Base-by-base conservation (phyloP, 768 basidiomycete species). In the Phylloporus scabripes region DNA sequence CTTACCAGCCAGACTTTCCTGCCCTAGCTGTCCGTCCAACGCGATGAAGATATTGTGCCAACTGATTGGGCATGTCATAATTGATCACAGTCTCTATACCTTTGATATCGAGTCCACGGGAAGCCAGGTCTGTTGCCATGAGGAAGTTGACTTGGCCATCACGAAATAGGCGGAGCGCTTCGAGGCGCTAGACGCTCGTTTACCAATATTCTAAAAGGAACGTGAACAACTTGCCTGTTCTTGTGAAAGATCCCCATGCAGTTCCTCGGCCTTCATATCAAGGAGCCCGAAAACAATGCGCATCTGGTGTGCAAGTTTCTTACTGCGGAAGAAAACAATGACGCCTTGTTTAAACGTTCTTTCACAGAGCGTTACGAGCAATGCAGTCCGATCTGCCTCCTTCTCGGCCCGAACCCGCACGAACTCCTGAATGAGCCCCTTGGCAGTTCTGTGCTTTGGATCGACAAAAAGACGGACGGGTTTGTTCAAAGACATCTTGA, bases 61-160 rank as follows among this genome's bases (percentile, higher is more conserved):
- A 72, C 61, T 93, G 88, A 17, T 81, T 78, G 9, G 96, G 96
- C 95, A 98, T 96, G 65, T 99, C 96, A 64, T 94, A 98, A 68
- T 99, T 99, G 66, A 99, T 93, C 53, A 99, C 92, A 2, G 92
- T 93, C 63, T 98, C 91, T 21, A 97, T 85, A 14, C 94, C 94
- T 64, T 94, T 95, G 74, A 99, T 96, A 70, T 98, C 95, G 24
- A 99, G 76, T 68, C 96, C 91, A 52, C 93, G 83, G 48, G 93
- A 89, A 28, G 96, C 96, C 31, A 99, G 73, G 65, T 98, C 96
- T 1, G 96, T 99, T 3, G 94, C 95, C 77, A 99, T 87, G 8
- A 99, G 74, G 67, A 83, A 98, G 66, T 93, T 88, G n/a, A 88
- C 88, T 23, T 76, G 64, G 17, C 91, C 87, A 53, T 92, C 89